A percentile compares a stretch with the other conserved stretches of the same genome.
phyloP scores from a whole-genome alignment of 768 basidiomycete species.

The Sistotremastrum niveocremeum region DNA sequence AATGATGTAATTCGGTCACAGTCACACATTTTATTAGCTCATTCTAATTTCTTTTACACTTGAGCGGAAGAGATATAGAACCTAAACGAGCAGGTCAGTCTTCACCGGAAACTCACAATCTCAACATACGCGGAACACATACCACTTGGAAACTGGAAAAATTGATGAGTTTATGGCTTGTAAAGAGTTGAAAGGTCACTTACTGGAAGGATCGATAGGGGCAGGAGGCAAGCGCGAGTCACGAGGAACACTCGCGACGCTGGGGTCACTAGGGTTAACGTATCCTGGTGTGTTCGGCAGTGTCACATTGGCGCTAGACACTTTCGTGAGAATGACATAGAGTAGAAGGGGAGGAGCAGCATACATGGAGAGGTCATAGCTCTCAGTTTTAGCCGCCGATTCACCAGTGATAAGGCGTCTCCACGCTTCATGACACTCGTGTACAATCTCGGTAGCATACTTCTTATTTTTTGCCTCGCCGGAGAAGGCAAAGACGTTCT shows the following conservation, averaged over 20 bases:
- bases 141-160: slow-evolving; percentile 69
- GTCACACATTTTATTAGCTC: too few species aligned
- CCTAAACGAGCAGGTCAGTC: slow-evolving; percentile 4
- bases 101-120: neutral
- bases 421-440: slow-evolving; percentile 99
- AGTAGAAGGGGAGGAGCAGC: slow-evolving; percentile 16
- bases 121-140: neutral
- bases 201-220: slow-evolving; percentile 83
- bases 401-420: slow-evolving; percentile 82
- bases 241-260: slow-evolving; percentile 52
- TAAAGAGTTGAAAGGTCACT: slow-evolving; percentile 14
- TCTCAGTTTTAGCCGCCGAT: slow-evolving; percentile 51
- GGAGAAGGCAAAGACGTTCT: slow-evolving; percentile 98
- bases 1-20: too few species aligned
- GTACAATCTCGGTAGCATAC: slow-evolving; percentile 97
- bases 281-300: slow-evolving; percentile 61
- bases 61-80: slow-evolving; percentile 89
- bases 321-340: slow-evolving; percentile 3
- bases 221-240: slow-evolving; percentile 78
- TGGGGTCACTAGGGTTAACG: slow-evolving; percentile 44
- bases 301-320: slow-evolving; percentile 64
- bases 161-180: neutral
- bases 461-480: slow-evolving; percentile 99
- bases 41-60: slow-evolving; percentile 26
- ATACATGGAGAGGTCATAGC: slow-evolving; percentile 77